Conservation (phyloP, 306 rosid species). For the Trifolium pratense region DNA sequence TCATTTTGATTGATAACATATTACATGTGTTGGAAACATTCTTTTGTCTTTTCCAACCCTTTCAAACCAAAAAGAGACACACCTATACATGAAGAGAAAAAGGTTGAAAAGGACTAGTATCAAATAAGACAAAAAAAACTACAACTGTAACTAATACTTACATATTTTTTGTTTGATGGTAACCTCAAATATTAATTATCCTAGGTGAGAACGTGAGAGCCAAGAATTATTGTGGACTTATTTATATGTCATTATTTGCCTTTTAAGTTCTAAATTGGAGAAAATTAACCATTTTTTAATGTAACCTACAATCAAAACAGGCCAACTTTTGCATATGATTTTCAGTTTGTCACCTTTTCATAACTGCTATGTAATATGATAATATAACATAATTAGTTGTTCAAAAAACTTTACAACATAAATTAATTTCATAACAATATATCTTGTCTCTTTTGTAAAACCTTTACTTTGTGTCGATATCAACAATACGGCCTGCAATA, state of each 20-base stretch:
- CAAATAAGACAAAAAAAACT: constrained; percentile 30
- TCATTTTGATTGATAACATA: too few relatives aligned
- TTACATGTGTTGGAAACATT: background rate
- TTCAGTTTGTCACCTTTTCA: constrained; percentile 31
- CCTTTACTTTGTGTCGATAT: constrained; percentile 46
- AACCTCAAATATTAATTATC: constrained; percentile 18
- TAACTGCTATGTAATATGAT: constrained; percentile 41
- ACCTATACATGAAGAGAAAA: background rate
- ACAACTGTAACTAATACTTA: constrained; percentile 41
- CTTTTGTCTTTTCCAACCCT: constrained; percentile 22
- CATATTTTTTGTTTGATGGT: constrained; percentile 34
- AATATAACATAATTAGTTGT: constrained; percentile 22
- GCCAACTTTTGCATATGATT: constrained; percentile 41
- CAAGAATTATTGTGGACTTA: constrained; percentile 32
- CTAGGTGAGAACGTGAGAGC: constrained; percentile 38
- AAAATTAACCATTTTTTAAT: constrained; percentile 16
- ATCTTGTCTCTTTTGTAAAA: constrained; percentile 18
- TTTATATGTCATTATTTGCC: constrained; percentile 37
- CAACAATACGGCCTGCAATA: constrained; percentile 54
- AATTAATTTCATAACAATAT: constrained; percentile 3
- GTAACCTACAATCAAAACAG: constrained; percentile 36
- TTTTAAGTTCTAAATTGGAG: constrained; percentile 2
- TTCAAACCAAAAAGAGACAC: constrained; percentile 1
- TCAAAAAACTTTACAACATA: constrained; percentile 6
- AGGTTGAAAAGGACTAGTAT: constrained; percentile 24